Conservation (phyloP, 495 filamentous ascomycete species). For the Schizothecium vesticola region DNA sequence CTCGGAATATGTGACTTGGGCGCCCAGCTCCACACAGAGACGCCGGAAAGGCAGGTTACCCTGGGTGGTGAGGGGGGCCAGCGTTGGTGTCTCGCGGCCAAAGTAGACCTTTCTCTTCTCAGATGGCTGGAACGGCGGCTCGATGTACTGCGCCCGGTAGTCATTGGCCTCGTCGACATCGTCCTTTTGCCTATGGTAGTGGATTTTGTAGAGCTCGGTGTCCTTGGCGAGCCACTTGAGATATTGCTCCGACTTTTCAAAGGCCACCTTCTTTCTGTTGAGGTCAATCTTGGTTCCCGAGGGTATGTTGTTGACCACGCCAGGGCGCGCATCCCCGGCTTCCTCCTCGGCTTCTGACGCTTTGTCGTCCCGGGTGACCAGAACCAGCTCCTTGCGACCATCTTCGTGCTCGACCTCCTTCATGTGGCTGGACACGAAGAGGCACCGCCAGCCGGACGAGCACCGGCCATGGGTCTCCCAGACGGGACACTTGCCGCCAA, state of each 20-base stretch:
- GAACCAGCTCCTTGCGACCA: slow-evolving; percentile 73
- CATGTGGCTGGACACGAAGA: slow-evolving; percentile 77
- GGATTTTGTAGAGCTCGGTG: slow-evolving; percentile 46
- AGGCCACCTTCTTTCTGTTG: slow-evolving; percentile 57
- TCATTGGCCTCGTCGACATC: slow-evolving; percentile 52
- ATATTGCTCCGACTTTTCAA: slow-evolving; percentile 70
- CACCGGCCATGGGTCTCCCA: slow-evolving; percentile 73
- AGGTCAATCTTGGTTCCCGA: slow-evolving; percentile 62
- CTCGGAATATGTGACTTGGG: slow-evolving; percentile 92
- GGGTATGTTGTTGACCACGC: slow-evolving; percentile 68
- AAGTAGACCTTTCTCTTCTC: slow-evolving; percentile 94
- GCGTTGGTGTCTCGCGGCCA: slow-evolving; percentile 81
- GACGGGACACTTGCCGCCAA: slow-evolving; percentile 71
- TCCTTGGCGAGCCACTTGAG: slow-evolving; percentile 65
- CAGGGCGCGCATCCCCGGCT: slow-evolving; percentile 34
- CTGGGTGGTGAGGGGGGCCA: slow-evolving; percentile 85
- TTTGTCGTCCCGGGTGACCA: slow-evolving; percentile 42
- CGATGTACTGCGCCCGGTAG: slow-evolving; percentile 69
- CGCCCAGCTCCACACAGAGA: slow-evolving; percentile 83
- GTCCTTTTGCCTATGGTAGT: slow-evolving; percentile 43
- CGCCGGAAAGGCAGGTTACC: slow-evolving; percentile 96
- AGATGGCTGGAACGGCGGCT: slow-evolving; percentile 80
- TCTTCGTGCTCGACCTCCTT: slow-evolving; percentile 67
- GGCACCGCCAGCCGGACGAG: slow-evolving; percentile 83
- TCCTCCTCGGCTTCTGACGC: slow-evolving; percentile 9